Percentiles rank a stretch among this genome's conserved stretches.
Evolutionary conservation across 352 stramenopile genomes (phyloP).

Genomic region (Phytophthora citrophthora): DNA sequence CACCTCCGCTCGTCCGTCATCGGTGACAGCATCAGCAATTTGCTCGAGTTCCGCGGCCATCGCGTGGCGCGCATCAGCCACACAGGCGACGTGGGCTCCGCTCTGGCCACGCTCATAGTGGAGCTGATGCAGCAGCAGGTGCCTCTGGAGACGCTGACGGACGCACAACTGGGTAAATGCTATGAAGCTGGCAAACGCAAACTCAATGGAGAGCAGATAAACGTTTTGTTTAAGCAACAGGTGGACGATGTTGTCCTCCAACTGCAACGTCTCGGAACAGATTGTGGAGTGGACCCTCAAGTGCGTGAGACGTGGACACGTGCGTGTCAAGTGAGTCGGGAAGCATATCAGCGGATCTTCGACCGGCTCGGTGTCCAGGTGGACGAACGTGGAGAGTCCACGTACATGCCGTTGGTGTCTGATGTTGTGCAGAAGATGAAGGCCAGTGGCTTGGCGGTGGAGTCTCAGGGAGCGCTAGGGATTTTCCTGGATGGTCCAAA

Average conservation of each 20-base stretch:
- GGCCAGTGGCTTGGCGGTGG: conserved; percentile 49
- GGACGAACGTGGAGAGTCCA: conserved; percentile 76
- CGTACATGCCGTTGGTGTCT: conserved; percentile 70
- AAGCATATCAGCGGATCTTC: conserved; percentile 72
- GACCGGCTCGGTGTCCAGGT: conserved; percentile 71
- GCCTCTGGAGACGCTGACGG: conserved; percentile 53
- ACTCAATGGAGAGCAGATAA: conserved; percentile 36
- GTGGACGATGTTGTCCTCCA: conserved; percentile 78
- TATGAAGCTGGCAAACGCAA: conserved; percentile 74
- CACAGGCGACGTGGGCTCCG: conserved; percentile 79
- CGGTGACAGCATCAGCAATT: conserved; percentile 80
- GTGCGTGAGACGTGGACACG: conserved; percentile 61
- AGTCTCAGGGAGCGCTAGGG: conserved; percentile 70
- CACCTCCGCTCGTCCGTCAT: conserved; percentile 84
- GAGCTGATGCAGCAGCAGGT: conserved; percentile 68
- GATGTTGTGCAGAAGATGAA: conserved; percentile 53
- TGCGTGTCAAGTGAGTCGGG: conserved; percentile 75
- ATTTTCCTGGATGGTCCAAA: conserved; percentile 76
- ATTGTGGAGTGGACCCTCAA: conserved; percentile 39
- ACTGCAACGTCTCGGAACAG: conserved; percentile 59
- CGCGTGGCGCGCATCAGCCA: conserved; percentile 75
- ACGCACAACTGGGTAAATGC: conserved; percentile 64
- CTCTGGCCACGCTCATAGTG: conserved; percentile 78
- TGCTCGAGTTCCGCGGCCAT: conserved; percentile 84
- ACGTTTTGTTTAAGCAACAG: conserved; percentile 61